A percentile compares a stretch with the other conserved stretches of the same genome.
These are phyloP conservation scores for Pseudocercospora cruenta DNA, from an alignment of 2,329 filamentous ascomycete genomes.

Conservation along the genomic window DNA sequence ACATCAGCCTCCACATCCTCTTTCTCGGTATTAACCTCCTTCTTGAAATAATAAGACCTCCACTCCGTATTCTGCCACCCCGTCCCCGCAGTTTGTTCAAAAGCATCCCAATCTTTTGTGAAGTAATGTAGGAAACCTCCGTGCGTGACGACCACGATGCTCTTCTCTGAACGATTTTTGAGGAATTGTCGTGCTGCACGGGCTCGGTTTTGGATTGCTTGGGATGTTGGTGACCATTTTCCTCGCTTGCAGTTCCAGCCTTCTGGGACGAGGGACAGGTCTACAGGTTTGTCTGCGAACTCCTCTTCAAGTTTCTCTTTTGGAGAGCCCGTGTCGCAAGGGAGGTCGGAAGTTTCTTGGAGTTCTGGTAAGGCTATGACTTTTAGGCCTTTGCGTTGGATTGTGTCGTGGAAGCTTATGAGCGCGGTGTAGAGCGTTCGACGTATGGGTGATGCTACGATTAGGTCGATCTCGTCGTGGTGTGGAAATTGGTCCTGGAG, in stretches of 20 bases:
- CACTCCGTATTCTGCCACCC: slow-evolving; percentile 76
- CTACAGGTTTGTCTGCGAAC: slow-evolving; percentile 64
- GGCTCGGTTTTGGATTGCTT: slow-evolving; percentile 64
- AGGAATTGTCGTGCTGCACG: slow-evolving; percentile 64
- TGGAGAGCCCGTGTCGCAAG: slow-evolving; percentile 75
- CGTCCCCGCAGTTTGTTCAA: slow-evolving; percentile 58
- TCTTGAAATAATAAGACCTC: not conserved
- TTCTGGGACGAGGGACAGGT: slow-evolving; percentile 61
- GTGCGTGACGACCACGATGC: slow-evolving; percentile 79
- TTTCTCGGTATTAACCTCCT: not conserved
- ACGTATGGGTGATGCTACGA: slow-evolving; percentile 78
- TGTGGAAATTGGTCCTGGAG: slow-evolving; percentile 67
- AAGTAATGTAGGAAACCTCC: slow-evolving; percentile 81
- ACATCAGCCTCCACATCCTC: slow-evolving; percentile 3
- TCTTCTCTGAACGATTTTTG: slow-evolving; percentile 57
- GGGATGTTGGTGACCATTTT: slow-evolving; percentile 50
- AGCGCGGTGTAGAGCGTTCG: slow-evolving; percentile 80
- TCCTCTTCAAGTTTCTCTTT: slow-evolving; percentile 60
- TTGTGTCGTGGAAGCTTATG: slow-evolving; percentile 65
- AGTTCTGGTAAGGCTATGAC: slow-evolving; percentile 72
- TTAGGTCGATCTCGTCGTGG: slow-evolving; percentile 66
- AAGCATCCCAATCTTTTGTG: slow-evolving; percentile 77
- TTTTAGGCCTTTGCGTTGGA: slow-evolving; percentile 51
- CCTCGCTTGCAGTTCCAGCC: slow-evolving; percentile 73
- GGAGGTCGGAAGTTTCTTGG: slow-evolving; percentile 75